Percentiles rank a stretch among this genome's conserved stretches.
phyloP scores from a whole-genome alignment of 371 early-diverging fungal genomes.

The Mucor velutinosus region DNA sequence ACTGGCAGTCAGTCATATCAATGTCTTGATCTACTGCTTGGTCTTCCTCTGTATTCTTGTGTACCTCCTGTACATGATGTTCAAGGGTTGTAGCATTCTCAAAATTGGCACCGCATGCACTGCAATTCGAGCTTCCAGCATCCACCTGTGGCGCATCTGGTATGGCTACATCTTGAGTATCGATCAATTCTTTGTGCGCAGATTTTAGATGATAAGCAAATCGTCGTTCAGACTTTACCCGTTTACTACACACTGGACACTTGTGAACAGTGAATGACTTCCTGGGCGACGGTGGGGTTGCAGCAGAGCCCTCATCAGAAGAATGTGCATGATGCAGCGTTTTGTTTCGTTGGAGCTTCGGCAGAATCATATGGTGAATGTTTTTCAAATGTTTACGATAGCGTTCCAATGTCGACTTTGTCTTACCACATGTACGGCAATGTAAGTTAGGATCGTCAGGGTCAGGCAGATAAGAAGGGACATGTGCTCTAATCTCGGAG shows the following conservation, averaged over 20 bases:
- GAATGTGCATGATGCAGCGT: background rate
- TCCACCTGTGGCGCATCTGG: background rate
- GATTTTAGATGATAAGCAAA: background rate
- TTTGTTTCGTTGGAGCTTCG: background rate
- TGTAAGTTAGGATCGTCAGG: background rate
- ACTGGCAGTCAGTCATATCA: too few species aligned
- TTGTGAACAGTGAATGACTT: background rate
- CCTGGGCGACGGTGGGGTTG: background rate
- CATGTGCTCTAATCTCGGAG: background rate
- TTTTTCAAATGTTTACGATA: background rate
- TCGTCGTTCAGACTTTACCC: background rate
- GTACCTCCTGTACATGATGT: too few species aligned
- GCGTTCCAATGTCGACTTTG: background rate
- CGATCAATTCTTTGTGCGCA: background rate
- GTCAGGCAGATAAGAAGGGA: background rate
- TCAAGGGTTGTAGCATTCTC: too few species aligned
- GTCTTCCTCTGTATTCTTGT: too few species aligned
- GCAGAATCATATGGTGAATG: background rate
- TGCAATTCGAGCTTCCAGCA: background rate
- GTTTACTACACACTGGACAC: background rate
- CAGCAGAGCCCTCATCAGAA: background rate
- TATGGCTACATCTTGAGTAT: background rate
- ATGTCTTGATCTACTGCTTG: too few species aligned
- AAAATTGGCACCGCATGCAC: too few species aligned
- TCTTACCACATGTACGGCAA: background rate